phyloP scores from a whole-genome alignment of 1,139 yeast species.

The Taphrina deformans region DNA sequence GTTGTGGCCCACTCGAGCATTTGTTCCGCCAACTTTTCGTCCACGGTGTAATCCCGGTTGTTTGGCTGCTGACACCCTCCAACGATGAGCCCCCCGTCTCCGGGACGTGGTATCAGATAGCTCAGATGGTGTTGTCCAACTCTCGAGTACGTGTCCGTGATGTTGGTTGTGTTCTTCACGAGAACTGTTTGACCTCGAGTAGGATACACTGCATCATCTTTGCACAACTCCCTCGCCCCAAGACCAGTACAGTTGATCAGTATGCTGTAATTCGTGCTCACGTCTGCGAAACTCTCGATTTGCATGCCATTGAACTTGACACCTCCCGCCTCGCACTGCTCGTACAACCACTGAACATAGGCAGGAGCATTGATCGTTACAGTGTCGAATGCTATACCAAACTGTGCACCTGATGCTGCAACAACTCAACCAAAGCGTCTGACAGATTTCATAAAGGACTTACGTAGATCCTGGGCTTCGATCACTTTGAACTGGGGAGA shows the following conservation, averaged over 20 bases:
- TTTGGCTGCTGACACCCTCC: slow-evolving; percentile 65
- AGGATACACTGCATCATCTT: slow-evolving; percentile 57
- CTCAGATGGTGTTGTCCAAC: slow-evolving; percentile 38
- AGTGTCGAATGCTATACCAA: slow-evolving; percentile 53
- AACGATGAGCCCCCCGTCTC: slow-evolving; percentile 55
- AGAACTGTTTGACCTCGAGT: slow-evolving; percentile 68
- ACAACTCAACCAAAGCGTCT: background rate
- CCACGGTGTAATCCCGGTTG: slow-evolving; percentile 58
- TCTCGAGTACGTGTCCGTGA: slow-evolving; percentile 37
- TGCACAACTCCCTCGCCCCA: slow-evolving; percentile 61
- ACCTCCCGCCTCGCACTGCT: slow-evolving; percentile 49
- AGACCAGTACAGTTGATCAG: slow-evolving; percentile 68
- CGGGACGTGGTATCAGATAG: slow-evolving; percentile 63
- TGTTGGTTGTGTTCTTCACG: slow-evolving; percentile 45
- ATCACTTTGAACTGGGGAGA: slow-evolving; percentile 34
- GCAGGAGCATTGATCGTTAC: slow-evolving; percentile 55
- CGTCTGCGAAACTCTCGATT: slow-evolving; percentile 54
- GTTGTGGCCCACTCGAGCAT: slow-evolving; percentile 56
- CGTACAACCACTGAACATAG: slow-evolving; percentile 53
- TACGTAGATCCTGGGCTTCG: slow-evolving; percentile 43
- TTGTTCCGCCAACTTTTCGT: slow-evolving; percentile 55
- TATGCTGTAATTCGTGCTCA: slow-evolving; percentile 44
- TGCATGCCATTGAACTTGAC: slow-evolving; percentile 44
- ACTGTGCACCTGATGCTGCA: slow-evolving; percentile 42
- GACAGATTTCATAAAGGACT: background rate